Evolutionary conservation across 2,329 filamentous ascomycete species (phyloP).

Genomic region (Nemania sp.): DNA sequence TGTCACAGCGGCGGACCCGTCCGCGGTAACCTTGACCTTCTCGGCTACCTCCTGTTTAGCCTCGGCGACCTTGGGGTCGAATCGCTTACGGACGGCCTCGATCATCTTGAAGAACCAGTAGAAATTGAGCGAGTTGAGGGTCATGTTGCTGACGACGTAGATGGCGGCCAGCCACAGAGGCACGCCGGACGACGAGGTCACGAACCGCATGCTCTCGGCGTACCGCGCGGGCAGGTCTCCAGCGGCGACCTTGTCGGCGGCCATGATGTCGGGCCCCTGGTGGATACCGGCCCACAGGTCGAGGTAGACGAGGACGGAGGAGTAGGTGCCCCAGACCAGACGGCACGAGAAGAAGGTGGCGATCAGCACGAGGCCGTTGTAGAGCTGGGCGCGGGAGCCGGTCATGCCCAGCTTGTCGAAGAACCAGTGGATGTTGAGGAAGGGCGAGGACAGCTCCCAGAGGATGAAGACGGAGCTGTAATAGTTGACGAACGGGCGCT

Average conservation of each 20-base stretch:
- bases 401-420: conserved; percentile 88
- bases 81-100: conserved; percentile 79
- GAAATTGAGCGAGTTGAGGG: conserved; percentile 81
- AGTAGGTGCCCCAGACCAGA: conserved; percentile 81
- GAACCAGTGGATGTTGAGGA: conserved; percentile 93
- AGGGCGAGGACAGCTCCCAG: conserved; percentile 87
- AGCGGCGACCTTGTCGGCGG: conserved; percentile 50
- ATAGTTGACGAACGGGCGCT: conserved; percentile 88
- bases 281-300: conserved; percentile 74
- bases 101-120: conserved; percentile 94
- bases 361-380: conserved; percentile 81
- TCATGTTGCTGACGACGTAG: conserved; percentile 78
- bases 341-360: conserved; percentile 81
- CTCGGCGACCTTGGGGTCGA: conserved; percentile 62
- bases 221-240: conserved; percentile 53
- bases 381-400: conserved; percentile 77
- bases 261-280: conserved; percentile 53
- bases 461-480: conserved; percentile 85
- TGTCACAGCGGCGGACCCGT: conserved; percentile 45
- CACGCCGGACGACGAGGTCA: conserved; percentile 62
- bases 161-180: conserved; percentile 76
- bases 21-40: conserved; percentile 44
- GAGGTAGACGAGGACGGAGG: conserved; percentile 75
- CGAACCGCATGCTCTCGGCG: conserved; percentile 63
- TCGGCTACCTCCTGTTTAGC: conserved; percentile 53